Percentiles rank a stretch among this genome's conserved stretches.
These are phyloP conservation scores for Aspergillus quadricinctus DNA, from an alignment of 2,329 filamentous ascomycete genomes.

Conservation along the genomic window DNA sequence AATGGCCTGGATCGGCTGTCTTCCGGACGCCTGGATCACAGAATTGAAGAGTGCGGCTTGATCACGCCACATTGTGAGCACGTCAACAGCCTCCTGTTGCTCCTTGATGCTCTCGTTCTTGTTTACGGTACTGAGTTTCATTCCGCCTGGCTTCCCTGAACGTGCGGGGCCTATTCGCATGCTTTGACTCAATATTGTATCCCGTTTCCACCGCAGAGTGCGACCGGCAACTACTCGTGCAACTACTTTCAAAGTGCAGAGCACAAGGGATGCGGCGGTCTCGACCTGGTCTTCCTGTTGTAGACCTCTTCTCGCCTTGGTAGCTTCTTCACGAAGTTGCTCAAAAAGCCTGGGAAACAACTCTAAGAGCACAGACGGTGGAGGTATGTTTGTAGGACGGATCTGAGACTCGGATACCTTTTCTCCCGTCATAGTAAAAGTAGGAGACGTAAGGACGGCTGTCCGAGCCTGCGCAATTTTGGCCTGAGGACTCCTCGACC, in stretches of 20 bases:
- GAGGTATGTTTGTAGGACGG: slow-evolving; percentile 82
- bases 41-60: slow-evolving; percentile 71
- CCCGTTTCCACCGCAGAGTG: slow-evolving; percentile 84
- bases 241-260: slow-evolving; percentile 50
- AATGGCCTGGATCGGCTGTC: slow-evolving; percentile 61
- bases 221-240: slow-evolving; percentile 81
- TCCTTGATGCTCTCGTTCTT: slow-evolving; percentile 77
- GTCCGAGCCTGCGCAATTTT: neutral
- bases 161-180: slow-evolving; percentile 79
- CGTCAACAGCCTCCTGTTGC: slow-evolving; percentile 77
- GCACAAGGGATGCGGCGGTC: slow-evolving; percentile 21
- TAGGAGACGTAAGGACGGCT: neutral
- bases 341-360: slow-evolving; percentile 69
- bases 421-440: slow-evolving; percentile 6
- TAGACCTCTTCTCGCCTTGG: slow-evolving; percentile 61
- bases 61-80: slow-evolving; percentile 68
- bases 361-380: slow-evolving; percentile 76
- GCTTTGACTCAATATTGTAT: slow-evolving; percentile 75
- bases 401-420: slow-evolving; percentile 17
- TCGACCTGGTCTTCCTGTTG: slow-evolving; percentile 31
- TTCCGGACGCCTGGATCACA: slow-evolving; percentile 43
- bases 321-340: slow-evolving; percentile 60
- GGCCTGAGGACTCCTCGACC: slow-evolving; percentile 1
- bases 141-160: slow-evolving; percentile 67
- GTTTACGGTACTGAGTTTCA: slow-evolving; percentile 87